Base-by-base conservation (phyloP, 2,329 filamentous ascomycete genomes). In the Penicillium fuscoglaucum region DNA sequence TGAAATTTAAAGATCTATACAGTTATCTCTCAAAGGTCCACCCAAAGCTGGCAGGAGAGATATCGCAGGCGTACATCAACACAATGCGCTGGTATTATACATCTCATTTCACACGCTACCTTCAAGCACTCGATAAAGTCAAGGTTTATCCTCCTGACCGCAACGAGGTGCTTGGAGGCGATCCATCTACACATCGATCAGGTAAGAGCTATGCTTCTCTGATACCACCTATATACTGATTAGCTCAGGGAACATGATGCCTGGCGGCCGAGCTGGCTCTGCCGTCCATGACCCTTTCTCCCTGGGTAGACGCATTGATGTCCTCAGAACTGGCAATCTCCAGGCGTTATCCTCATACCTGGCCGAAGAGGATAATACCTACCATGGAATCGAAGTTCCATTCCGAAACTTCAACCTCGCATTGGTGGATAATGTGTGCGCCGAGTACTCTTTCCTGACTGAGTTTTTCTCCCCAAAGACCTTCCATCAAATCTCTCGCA, bases 1-100 rank as follows among this genome's bases (percentile, higher is more conserved):
- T 97, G 49, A 88, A 86, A 66, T 96, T 92, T 78, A 96, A 91
- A 73, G 92, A 96, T 35, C 79, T 97, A 0, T 99, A 88, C 75
- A 83, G 85, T 6, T 99, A 98, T 70, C 82, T 99, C 33, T 87
- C 91, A 59, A 87, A 85, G 66, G 89, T 93, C 64, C 92, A 98
- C 68, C 80, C 89, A 1, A 82, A 85, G n/a, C 84, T 99, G 6
- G 91, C 91, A 9, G 88, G 93, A 53, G 91, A 99, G 74, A 96
- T 99, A 64, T 87, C 87, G 9, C 89, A 91, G 72, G 95, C 96
- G 4, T 99, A 99, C 70, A 88, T 96, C 79, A 96, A 97, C 73
- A 99, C 96, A 0, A 99, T 99, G 91, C 87, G 92, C 53, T 99
- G 95, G 95, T 99, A 99, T 71, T 98, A 98, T 72, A 78, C 89